Evolutionary conservation across 192 early-diverging fungal species (phyloP), one percentile per base, ranked within the genome.

Genomic region (Backusella mclennaniae): DNA sequence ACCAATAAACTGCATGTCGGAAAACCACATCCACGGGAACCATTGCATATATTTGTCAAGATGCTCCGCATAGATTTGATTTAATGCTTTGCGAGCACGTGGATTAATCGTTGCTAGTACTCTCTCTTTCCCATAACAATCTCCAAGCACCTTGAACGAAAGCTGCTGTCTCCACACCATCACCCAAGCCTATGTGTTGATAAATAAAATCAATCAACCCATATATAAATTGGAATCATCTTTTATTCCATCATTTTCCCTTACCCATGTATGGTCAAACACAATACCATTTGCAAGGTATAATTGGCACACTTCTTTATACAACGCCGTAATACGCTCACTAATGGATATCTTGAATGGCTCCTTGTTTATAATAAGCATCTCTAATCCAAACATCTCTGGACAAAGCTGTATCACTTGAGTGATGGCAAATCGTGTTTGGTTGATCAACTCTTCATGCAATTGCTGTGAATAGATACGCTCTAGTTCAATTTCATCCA

Each of bases 191-290:
- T 81, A 71, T 6, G 21, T 56, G 23, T 44, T n/a, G 8, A 70
- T 17, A 53, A 33, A 35, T 53, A 12, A 23, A 31, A 59, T 21
- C 31, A 79, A 68, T 19, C 67, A 8, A 26, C 11, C 8, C 17
- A 70, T 29, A 8, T 56, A 1, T 33, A 33, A 33, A 63, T 31
- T 63, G 56, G 12, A 63, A 29, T 29, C 56, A 63, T 26, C 52
- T 53, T 21, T 53, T 9, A 15, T 31, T 42, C 33, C 3, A 19
- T 29, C 29, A 49, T 29, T 12, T 49, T 46, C 14, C 12, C 44
- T 82, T 82, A 82, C 76, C 80, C 80, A 82, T 9, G 73, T 44
- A 66, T 78, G 68, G 41, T 82, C 80, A 73, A 82, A 82, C 9
- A 6, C 29, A 14, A 82, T 56, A 14, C 35, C 36, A 14, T 75